These are phyloP conservation scores for Fusarium gaditjirri DNA, from an alignment of 2,329 filamentous ascomycete species.

Conservation along the genomic window DNA sequence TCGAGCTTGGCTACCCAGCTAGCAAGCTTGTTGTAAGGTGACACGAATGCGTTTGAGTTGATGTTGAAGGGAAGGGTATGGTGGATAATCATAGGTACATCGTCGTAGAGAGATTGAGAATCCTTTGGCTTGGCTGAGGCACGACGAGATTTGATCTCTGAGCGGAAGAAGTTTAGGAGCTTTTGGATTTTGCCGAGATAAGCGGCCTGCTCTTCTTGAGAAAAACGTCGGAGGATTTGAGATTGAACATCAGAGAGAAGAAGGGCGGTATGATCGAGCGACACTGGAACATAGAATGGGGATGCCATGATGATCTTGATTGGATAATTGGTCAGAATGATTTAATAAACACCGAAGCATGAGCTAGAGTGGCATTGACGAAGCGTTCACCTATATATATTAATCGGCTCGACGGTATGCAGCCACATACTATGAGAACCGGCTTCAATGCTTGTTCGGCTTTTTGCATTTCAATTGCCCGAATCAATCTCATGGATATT, in stretches of 20 bases:
- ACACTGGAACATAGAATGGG: not conserved
- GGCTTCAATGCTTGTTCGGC: rapidly evolving
- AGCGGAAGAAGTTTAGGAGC: not conserved
- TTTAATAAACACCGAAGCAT: rapidly evolving
- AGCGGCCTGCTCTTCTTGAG: not conserved
- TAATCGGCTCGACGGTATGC: not conserved
- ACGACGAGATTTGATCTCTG: not conserved
- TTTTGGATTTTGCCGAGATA: not conserved
- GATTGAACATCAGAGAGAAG: not conserved
- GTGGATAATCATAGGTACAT: not conserved
- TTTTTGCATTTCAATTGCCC: not conserved
- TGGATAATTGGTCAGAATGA: not conserved
- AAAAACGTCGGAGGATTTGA: not conserved
- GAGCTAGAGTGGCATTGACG: not conserved
- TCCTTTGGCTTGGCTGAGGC: not conserved
- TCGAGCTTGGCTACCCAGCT: not conserved
- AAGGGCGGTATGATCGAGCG: not conserved
- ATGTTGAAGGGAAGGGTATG: not conserved
- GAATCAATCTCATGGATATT: rapidly evolving
- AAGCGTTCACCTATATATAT: not conserved
- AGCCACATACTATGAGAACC: too few relatives aligned
- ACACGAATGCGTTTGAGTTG: not conserved
- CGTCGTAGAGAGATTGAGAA: not conserved
- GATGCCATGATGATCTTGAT: not conserved
- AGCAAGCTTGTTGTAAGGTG: not conserved